These are phyloP conservation scores for Chionographis japonica DNA, from an alignment of 106 monocot genomes.

Conservation along the genomic window DNA sequence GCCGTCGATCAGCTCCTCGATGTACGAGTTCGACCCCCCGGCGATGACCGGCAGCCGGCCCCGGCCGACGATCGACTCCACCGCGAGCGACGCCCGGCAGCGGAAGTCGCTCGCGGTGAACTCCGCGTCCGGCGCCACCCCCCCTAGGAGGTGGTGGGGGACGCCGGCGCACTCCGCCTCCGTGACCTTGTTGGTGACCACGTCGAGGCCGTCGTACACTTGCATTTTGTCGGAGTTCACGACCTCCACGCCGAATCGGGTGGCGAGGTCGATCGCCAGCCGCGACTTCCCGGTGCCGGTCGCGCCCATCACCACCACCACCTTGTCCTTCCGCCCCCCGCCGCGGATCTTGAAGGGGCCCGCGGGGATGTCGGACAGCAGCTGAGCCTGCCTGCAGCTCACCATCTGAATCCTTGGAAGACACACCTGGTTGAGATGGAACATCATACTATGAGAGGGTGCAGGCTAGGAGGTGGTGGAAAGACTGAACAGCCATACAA, in stretches of 20 bases:
- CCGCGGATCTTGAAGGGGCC: too few species aligned
- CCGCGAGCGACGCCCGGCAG: not conserved
- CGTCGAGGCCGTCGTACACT: slow-evolving; percentile 50
- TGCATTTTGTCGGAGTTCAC: slow-evolving; percentile 83
- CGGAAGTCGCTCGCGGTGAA: slow-evolving; percentile 50
- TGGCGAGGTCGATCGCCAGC: slow-evolving; percentile 60
- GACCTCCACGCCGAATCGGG: slow-evolving; percentile 36
- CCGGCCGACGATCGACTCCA: slow-evolving; percentile 26
- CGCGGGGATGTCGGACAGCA: too few species aligned
- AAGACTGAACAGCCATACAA: too few species aligned
- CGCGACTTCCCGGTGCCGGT: slow-evolving; percentile 67
- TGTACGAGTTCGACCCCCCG: slow-evolving; percentile 67
- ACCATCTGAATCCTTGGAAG: too few species aligned
- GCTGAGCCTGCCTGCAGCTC: too few species aligned
- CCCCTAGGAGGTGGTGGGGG: slow-evolving; percentile 63
- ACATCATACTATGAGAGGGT: too few species aligned
- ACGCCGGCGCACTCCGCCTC: slow-evolving; percentile 37
- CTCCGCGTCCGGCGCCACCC: slow-evolving; percentile 40
- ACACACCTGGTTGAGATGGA: too few species aligned
- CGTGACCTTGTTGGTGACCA: slow-evolving; percentile 68
- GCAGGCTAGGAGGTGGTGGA: too few species aligned
- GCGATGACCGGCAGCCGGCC: slow-evolving; percentile 56
- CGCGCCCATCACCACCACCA: slow-evolving; percentile 47
- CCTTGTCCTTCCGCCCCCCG: slow-evolving; percentile 6
- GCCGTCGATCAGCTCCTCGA: slow-evolving; percentile 46